Evolutionary conservation across 176 grass and related monocot genomes (phyloP).

Genomic region (Urochloa ruziziensis): DNA sequence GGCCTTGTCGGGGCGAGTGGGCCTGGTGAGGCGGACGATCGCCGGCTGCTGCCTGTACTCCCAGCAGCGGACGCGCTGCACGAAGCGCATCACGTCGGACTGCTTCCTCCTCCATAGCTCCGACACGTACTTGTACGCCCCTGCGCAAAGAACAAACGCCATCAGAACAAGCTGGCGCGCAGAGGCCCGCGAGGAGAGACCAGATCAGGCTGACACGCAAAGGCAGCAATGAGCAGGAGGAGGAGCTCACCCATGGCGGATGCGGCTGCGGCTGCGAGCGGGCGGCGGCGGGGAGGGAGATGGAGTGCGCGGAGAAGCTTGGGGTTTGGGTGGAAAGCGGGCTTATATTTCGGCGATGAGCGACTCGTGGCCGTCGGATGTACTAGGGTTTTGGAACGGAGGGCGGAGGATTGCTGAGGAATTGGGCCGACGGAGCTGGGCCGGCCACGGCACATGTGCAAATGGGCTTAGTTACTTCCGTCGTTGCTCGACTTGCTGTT

Average conservation of each 20-base stretch:
- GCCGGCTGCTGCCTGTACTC: constrained; percentile 75
- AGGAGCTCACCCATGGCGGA: constrained; percentile 42
- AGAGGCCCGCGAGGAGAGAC: background rate
- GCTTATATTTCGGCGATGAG: constrained; percentile 5
- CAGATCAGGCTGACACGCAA: too few species aligned
- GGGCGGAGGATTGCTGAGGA: background rate
- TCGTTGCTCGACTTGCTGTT: too few species aligned
- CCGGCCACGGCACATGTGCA: background rate
- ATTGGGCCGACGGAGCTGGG: background rate
- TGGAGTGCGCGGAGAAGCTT: background rate
- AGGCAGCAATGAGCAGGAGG: background rate
- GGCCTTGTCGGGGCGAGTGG: constrained; percentile 74
- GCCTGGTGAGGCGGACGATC: constrained; percentile 61
- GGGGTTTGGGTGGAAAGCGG: background rate
- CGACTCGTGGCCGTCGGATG: constrained; percentile 38
- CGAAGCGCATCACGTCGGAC: constrained; percentile 76
- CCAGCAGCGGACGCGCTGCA: constrained; percentile 77
- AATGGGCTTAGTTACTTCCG: background rate
- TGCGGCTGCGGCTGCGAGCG: background rate
- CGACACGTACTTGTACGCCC: constrained; percentile 82
- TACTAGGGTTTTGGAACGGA: constrained; percentile 41
- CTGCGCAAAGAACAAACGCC: constrained; percentile 15
- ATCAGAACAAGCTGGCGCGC: background rate
- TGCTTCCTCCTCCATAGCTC: constrained; percentile 94
- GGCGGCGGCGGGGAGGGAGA: constrained; percentile 7